These are phyloP conservation scores for Neurospora africana DNA, from an alignment of 495 filamentous ascomycete genomes.

Conservation along the genomic window DNA sequence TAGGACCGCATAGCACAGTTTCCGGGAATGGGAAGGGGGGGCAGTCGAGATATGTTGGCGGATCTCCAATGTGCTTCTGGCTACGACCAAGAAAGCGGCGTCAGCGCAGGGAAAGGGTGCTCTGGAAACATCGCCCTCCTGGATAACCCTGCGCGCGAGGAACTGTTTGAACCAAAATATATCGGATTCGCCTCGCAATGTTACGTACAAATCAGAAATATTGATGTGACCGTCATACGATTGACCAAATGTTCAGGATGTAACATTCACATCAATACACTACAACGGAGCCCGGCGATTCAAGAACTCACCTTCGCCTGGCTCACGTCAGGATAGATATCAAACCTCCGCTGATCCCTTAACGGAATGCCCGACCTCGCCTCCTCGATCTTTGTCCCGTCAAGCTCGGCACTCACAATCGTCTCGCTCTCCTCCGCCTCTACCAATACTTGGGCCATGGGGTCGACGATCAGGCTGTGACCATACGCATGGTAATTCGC, in stretches of 20 bases:
- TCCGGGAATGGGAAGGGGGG: neutral
- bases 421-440: conserved; percentile 67
- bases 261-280: neutral
- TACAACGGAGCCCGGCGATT: conserved; percentile 6
- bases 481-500: conserved; percentile 85
- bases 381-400: conserved; percentile 59
- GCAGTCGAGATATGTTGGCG: neutral
- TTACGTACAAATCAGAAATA: neutral
- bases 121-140: neutral
- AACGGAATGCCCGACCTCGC: conserved; percentile 79
- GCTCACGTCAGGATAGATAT: conserved; percentile 90
- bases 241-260: neutral
- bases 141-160: neutral
- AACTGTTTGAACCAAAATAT: neutral
- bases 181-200: neutral
- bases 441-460: conserved; percentile 69
- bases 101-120: neutral
- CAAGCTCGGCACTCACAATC: conserved; percentile 66
- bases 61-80: neutral
- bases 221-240: neutral
- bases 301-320: conserved; percentile 25
- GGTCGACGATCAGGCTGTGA: conserved; percentile 78
- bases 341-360: conserved; percentile 76
- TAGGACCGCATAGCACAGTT: neutral
- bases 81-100: neutral